These are phyloP conservation scores for Colletotrichum brevisporum DNA, from an alignment of 2,329 filamentous ascomycete species.

Conservation along the genomic window DNA sequence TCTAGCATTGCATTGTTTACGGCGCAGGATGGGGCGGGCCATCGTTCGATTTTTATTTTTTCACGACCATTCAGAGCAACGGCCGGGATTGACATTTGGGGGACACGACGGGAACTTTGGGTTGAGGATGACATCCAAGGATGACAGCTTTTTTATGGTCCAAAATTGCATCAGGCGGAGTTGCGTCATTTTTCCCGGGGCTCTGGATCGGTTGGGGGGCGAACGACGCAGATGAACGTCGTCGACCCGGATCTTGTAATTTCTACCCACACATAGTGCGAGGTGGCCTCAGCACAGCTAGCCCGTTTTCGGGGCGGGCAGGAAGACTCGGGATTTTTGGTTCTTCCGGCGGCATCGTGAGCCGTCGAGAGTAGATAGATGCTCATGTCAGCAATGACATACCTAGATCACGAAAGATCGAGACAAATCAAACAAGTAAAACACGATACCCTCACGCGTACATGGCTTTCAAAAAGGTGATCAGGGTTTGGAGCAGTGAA, in stretches of 20 bases:
- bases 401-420: slow-evolving; percentile 32
- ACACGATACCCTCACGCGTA: not conserved
- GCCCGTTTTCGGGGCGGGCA: not conserved
- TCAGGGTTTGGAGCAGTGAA: not conserved
- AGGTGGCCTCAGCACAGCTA: not conserved
- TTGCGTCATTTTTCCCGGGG: slow-evolving; percentile 19
- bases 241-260: slow-evolving; percentile 13
- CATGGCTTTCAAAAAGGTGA: too few relatives aligned
- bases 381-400: slow-evolving; percentile 35
- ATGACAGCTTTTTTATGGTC: slow-evolving; percentile 8
- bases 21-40: slow-evolving; percentile 40
- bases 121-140: slow-evolving; percentile 27
- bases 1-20: slow-evolving; percentile 40
- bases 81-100: slow-evolving; percentile 23
- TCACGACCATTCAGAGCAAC: slow-evolving; percentile 12
- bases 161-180: slow-evolving; percentile 39
- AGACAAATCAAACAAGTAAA: slow-evolving; percentile 20
- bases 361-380: slow-evolving; percentile 28
- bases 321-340: not conserved
- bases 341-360: slow-evolving; percentile 1
- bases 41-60: slow-evolving; percentile 23
- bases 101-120: slow-evolving; percentile 11
- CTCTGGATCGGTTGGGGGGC: slow-evolving; percentile 7
- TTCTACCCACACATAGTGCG: slow-evolving; percentile 8
- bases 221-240: not conserved